Percentiles rank a stretch among this genome's conserved stretches.
Evolutionary conservation across 306 rosid genomes (phyloP).

Genomic region (Benincasa hispida): DNA sequence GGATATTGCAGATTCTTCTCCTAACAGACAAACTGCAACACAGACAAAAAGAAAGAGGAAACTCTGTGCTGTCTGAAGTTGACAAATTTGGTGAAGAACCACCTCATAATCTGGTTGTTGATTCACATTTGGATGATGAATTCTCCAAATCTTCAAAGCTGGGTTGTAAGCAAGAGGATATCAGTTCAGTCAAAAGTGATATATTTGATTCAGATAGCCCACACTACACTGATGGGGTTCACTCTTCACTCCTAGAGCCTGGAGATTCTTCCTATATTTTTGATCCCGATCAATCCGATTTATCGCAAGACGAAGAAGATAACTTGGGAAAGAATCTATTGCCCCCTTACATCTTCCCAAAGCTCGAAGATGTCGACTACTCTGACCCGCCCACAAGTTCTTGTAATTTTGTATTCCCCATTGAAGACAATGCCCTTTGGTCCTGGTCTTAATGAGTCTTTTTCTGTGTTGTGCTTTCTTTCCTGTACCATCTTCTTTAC

Average conservation of each 20-base stretch:
- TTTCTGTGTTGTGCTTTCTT: background rate
- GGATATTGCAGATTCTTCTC: conserved; percentile 30
- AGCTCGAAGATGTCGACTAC: conserved; percentile 50
- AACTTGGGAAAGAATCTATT: conserved; percentile 32
- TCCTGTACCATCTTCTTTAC: background rate
- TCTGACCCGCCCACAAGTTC: conserved; percentile 41
- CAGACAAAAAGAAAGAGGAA: conserved; percentile 25
- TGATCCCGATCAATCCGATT: conserved; percentile 37
- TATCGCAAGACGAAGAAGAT: conserved; percentile 73
- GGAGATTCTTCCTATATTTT: conserved; percentile 44
- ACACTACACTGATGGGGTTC: conserved; percentile 42
- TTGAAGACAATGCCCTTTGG: conserved; percentile 72
- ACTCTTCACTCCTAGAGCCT: conserved; percentile 35
- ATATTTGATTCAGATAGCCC: conserved; percentile 62
- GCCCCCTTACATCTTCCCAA: conserved; percentile 46
- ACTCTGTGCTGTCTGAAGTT: conserved; percentile 17
- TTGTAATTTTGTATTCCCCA: conserved; percentile 48
- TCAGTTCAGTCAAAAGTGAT: conserved; percentile 53
- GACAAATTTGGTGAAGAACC: conserved; percentile 15
- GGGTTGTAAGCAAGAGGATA: conserved; percentile 43
- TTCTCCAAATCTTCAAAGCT: conserved; percentile 36
- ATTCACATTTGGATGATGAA: conserved; percentile 36
- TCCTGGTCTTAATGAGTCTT: conserved; percentile 43
- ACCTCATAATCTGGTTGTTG: conserved; percentile 12
- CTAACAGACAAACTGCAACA: conserved; percentile 34